Evolutionary conservation across 305 asterid genomes (phyloP), one percentile per base, ranked within the genome.

Genomic region (Fraxinus paxiana): DNA sequence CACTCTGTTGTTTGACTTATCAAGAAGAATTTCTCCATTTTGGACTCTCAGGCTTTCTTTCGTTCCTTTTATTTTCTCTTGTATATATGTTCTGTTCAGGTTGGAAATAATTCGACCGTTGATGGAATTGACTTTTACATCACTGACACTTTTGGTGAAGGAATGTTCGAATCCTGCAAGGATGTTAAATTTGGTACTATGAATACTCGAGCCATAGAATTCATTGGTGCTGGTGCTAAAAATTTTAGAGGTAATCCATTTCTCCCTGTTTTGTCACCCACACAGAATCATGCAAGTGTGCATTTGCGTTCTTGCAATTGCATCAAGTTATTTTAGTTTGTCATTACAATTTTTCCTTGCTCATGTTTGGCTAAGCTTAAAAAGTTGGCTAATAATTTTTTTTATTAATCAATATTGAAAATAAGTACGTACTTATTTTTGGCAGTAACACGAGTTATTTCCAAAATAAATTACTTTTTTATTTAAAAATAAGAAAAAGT

Each of bases 181-280:
- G 98, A 96, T 4, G 98, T 96, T 26, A 96, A 96, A 83, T 96
- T 96, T 77, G 98, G 99, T 80, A 90, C 98, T 74, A 93, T 93
- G 98, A 96, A 96, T 82, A 91, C 97, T 74, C 95, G 96, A 83
- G 98, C 97, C n/a, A 94, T 96, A 59, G 99, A 96, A 76, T 96
- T 94, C 85, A 90, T 96, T 38, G 99, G 99, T 59, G 97, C 95
- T 81, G 98, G 99, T 81, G 99, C 99, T 79, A 91, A 88, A 85
- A 90, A 79, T 87, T 94, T 96, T 78, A 83, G 87, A 83, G 99
- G 99, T 94, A 76, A 83, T 82, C 46, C 63, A 20, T 46, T 71
- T 81, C 48, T 18, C 63, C 76, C 2, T 4, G 51, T 71, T 65
- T 65, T 51, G 38, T 73, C 12, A 2, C 43, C 22, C 71, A 51